phyloP scores from a whole-genome alignment of 1,284 basidiomycete species.

The Moniliella sp. region DNA sequence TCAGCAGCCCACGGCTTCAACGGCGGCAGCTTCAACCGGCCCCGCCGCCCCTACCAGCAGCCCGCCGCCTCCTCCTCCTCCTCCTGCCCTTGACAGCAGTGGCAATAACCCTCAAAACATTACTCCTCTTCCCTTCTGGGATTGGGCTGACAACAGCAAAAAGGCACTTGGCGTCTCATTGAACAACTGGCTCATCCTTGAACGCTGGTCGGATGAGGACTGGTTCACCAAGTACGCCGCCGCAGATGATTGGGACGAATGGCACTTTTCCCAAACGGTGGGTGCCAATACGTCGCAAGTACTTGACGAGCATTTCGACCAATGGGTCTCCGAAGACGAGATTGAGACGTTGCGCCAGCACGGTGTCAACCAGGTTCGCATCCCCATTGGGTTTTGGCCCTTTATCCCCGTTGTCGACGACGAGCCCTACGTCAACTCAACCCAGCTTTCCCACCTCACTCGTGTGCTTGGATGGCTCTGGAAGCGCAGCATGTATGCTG shows the following conservation, averaged over 20 bases:
- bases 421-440: constrained; percentile 16
- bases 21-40: no score
- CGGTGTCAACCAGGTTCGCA: constrained; percentile 33
- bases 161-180: constrained; percentile 28
- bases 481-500: constrained; percentile 34
- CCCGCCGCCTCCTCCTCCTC: no score
- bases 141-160: constrained; percentile 20
- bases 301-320: constrained; percentile 30
- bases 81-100: no score
- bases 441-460: constrained; percentile 15
- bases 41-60: no score
- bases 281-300: constrained; percentile 11
- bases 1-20: no score
- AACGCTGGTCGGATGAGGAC: constrained; percentile 36
- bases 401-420: constrained; percentile 15
- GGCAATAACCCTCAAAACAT: constrained; percentile 4
- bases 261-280: constrained; percentile 21
- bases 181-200: constrained; percentile 30
- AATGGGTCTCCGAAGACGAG: constrained; percentile 35
- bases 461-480: constrained; percentile 27
- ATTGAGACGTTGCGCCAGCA: constrained; percentile 25
- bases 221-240: constrained; percentile 33
- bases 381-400: constrained; percentile 34
- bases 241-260: constrained; percentile 35
- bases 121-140: constrained; percentile 18